A percentile compares a stretch with the other conserved stretches of the same genome.
Evolutionary conservation across 495 filamentous ascomycete species (phyloP).

Genomic region (Neurospora sp.): DNA sequence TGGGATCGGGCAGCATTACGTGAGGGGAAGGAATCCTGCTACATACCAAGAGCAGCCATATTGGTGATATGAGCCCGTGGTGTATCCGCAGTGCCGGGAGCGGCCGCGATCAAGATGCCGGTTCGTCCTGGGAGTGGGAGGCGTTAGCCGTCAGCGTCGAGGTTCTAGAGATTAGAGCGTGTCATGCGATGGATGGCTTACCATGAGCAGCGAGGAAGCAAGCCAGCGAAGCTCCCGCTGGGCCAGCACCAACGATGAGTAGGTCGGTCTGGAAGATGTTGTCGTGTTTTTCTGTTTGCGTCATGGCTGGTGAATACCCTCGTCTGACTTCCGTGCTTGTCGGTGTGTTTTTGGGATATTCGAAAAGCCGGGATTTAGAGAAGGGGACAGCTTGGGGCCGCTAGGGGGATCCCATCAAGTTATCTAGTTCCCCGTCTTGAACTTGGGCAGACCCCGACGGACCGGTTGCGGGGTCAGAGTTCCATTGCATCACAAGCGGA

Average conservation of each 20-base stretch:
- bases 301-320: neutral
- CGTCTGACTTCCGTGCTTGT: neutral
- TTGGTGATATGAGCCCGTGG: slow-evolving; percentile 50
- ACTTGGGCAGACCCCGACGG: no score
- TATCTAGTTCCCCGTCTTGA: neutral
- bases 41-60: slow-evolving; percentile 19
- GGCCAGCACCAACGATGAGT: slow-evolving; percentile 47
- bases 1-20: neutral
- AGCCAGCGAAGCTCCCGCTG: slow-evolving; percentile 45
- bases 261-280: slow-evolving; percentile 35
- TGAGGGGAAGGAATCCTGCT: no score
- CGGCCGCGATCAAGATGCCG: slow-evolving; percentile 39
- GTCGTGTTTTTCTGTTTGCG: slow-evolving; percentile 2
- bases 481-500: neutral
- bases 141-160: neutral
- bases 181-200: slow-evolving; percentile 7
- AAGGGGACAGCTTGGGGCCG: neutral
- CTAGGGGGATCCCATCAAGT: neutral
- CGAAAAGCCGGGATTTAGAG: neutral
- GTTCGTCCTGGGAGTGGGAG: slow-evolving; percentile 23
- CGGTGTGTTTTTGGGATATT: neutral
- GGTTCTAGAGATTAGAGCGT: no score
- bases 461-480: neutral
- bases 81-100: slow-evolving; percentile 39
- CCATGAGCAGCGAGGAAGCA: slow-evolving; percentile 46